phyloP scores from a whole-genome alignment of 2,329 filamentous ascomycete species.

The Pseudopithomyces chartarum region DNA sequence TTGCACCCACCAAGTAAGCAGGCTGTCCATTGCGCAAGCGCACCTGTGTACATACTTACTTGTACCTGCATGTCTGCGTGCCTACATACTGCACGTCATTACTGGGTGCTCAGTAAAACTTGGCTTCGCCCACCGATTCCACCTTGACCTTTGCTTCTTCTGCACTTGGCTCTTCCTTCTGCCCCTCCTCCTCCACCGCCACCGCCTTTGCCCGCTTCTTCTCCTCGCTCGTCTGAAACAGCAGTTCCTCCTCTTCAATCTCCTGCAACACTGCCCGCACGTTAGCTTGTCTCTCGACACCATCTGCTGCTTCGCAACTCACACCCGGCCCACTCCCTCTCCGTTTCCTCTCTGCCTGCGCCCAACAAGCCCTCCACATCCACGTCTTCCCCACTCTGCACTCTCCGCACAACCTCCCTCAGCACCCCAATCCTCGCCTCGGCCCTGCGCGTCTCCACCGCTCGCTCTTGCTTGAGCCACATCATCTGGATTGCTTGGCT shows the following conservation, averaged over 20 bases:
- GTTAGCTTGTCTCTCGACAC: slow-evolving; percentile 14
- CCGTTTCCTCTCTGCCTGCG: slow-evolving; percentile 73
- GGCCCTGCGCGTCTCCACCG: slow-evolving; percentile 73
- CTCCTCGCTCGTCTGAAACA: slow-evolving; percentile 48
- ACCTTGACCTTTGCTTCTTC: background rate
- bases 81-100: too few species aligned
- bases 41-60: too few species aligned
- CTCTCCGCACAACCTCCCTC: slow-evolving; percentile 68
- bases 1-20: too few species aligned
- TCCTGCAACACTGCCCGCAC: slow-evolving; percentile 62
- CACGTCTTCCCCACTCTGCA: slow-evolving; percentile 40
- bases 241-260: slow-evolving; percentile 66
- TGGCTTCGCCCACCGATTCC: background rate
- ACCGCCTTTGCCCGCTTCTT: slow-evolving; percentile 30
- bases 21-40: too few species aligned
- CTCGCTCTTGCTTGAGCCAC: slow-evolving; percentile 74
- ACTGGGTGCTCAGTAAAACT: slow-evolving; percentile 1
- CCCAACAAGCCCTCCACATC: slow-evolving; percentile 85
- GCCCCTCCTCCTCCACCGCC: background rate
- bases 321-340: slow-evolving; percentile 89
- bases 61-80: too few species aligned
- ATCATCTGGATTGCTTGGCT: slow-evolving; percentile 96
- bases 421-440: slow-evolving; percentile 79
- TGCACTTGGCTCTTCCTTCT: too few species aligned
- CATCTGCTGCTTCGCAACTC: slow-evolving; percentile 36